Evolutionary conservation across 2,329 filamentous ascomycete genomes (phyloP), one percentile per base, ranked within the genome.

Genomic region (Paecilomyces variotii): DNA sequence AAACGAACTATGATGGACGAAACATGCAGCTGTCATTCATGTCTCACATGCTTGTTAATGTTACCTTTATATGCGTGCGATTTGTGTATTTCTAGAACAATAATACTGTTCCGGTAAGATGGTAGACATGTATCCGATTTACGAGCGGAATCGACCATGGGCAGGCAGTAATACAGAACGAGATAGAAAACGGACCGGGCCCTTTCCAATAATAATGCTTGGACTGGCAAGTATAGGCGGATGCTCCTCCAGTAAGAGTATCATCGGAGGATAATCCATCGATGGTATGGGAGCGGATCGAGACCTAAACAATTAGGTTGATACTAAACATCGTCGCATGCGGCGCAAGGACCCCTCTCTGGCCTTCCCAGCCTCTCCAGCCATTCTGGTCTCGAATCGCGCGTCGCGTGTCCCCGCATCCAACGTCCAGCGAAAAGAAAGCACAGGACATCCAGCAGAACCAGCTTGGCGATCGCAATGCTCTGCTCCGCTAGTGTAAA

Each of bases 341-440:
- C 50, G 61, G 58, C 45, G 61, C 58, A 57, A 54, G 49, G 56
- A 56, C 45, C 57, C 27, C 35, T 56, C 30, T 58, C 19, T 56
- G 25, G 49, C 34, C 25, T 49, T 55, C 14, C 28, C 27, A 32
- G 28, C 28, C 28, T 55, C 27, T 4, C 55, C 35, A 56, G 55
- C 55, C 39, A 56, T 52, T 56, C 55, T 19, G 35, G 14, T 11
- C 50, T 52, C 50, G 24, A 52, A 30, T 25, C 54, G 34, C 54
- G 54, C 25, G 54, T 55, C 61, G 61, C 63, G 62, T 62, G 62
- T 63, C 64, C 63, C 65, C 64, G 65, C 65, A 67, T 66, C 65
- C 62, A 60, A 56, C 39, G 11, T 56, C 59, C 56, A 57, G 45
- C 55, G 55, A 56, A 62, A 59, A 63, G 58, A 45, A 57, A 53